Percentiles rank a stretch among this genome's conserved stretches.
phyloP scores from a whole-genome alignment of 1,284 basidiomycete species.

The Puccinia horiana region DNA sequence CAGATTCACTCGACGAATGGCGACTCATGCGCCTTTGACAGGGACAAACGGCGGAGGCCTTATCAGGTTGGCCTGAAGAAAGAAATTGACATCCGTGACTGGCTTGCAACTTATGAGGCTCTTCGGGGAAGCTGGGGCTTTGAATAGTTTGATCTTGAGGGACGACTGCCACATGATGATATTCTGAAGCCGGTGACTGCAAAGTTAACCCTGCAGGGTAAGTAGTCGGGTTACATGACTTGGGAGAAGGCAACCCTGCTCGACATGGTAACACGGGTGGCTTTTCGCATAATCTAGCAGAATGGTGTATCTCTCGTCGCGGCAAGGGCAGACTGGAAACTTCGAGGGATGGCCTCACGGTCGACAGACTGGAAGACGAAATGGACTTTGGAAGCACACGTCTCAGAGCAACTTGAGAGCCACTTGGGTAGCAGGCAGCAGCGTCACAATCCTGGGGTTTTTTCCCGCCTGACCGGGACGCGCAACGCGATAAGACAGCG shows the following conservation, averaged over 20 bases:
- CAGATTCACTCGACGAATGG: background rate
- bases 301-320: background rate
- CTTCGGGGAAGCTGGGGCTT: background rate
- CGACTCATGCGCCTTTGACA: background rate
- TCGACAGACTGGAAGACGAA: background rate
- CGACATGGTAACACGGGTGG: no score
- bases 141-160: background rate
- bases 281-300: no score
- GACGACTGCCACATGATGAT: background rate
- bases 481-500: background rate
- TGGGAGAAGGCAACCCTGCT: background rate
- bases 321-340: background rate
- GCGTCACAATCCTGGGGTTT: background rate
- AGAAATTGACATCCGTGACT: background rate
- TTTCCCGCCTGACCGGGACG: background rate
- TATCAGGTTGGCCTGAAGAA: background rate
- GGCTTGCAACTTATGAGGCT: background rate
- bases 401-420: background rate
- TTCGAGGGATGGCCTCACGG: background rate
- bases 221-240: background rate
- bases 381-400: no score
- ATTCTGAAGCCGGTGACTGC: background rate
- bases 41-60: background rate
- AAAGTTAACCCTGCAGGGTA: slow-evolving; percentile 13
- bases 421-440: background rate